Base-by-base conservation (phyloP, 768 basidiomycete genomes). In the Clitopilus hobsonii region DNA sequence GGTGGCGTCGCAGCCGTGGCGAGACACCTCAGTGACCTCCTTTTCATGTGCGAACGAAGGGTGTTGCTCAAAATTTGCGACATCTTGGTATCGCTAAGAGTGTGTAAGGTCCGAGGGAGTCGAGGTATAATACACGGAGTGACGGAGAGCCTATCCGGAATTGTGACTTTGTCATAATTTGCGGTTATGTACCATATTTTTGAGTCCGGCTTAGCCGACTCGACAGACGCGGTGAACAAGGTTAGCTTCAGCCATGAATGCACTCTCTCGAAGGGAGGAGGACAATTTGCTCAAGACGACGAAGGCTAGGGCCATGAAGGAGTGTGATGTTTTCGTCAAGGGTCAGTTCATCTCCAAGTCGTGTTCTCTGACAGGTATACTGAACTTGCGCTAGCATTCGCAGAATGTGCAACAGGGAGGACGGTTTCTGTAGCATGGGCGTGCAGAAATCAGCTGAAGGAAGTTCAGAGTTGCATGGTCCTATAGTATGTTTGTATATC, bases 401-500 rank as follows among this genome's bases (percentile, higher is more conserved):
- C 92, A 14, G 77, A 84, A n/a, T 95, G 93, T 66, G 86, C 89
- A 1, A 74, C 79, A 53, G 91, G 91, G 6, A 82, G 93, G 6
- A 89, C 87, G 2, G 69, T 95, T 51, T 91, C 92, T 5, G 86
- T 94, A 23, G 86, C 86, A 13, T 95, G 93, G 93, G 82, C 85
- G 22, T 95, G 93, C 65, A 83, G 79, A 65, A 76, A 75, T 27
- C 79, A 86, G 65, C 81, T 89, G 53, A 84, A 81, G 61, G 74
- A 70, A 11, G 76, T 94, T 38, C 88, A 94, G 65, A 78, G 80
- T 1, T 95, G 93, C 66, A 86, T 95, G 81, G 63, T 85, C 13
- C 82, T 84, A 66, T 91, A 82, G 92, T 94, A 64, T 65, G 89
- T 75, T 6, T n/a, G 30, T 32, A 7, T 16, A 45, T 20, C 32